Base-by-base conservation (phyloP, 2,329 filamentous ascomycete genomes). In the Trichoderma brevicompactum region DNA sequence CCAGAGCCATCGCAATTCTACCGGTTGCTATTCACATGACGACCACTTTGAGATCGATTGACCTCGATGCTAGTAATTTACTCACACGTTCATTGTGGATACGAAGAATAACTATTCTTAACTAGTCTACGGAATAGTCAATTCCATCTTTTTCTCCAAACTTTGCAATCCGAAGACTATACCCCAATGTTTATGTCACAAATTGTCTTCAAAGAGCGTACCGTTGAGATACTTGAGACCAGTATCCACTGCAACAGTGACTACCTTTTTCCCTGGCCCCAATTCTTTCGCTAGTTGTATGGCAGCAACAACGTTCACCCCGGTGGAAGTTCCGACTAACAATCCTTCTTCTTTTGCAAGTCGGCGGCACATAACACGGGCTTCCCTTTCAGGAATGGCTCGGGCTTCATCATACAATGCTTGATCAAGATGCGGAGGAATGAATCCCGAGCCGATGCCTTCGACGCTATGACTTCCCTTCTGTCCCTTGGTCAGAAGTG, bases 141-240 rank as follows among this genome's bases (percentile, higher is more conserved):
- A 28, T 5, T 28, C 23, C 5, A 28, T 28, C 23, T 28, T 28
- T 28, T 28, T 28, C 23, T 28, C 23, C 23, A 28, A 3, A 28
- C 23, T 28, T 28, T 28, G 23, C 23, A 28, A 28, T 28, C 23
- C 23, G 23, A 28, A 28, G 2, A 5, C 23, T 28, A 28, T 3
- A 28, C 23, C 23, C 23, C 23, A 28, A 28, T 3, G 23, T 28
- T 28, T 28, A 2, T 28, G 23, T 28, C 5, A 28, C 23, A 5
- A 58, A 5, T 36, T 5, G 15, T 46, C 41, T 7, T 23, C 15
- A 36, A 58, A 58, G 13, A 58, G 54, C n/a, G 54, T 36, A 5
- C 54, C 54, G 12, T 46, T 58, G 41, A 58, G 54, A 58, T 58
- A 58, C n/a, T 58, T 58, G n/a, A 58, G 54, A 6, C 54, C 54